A percentile compares a stretch with the other conserved stretches of the same genome.
Evolutionary conservation across 257 asterid genomes (phyloP).

Genomic region (Linderniella brevidens): DNA sequence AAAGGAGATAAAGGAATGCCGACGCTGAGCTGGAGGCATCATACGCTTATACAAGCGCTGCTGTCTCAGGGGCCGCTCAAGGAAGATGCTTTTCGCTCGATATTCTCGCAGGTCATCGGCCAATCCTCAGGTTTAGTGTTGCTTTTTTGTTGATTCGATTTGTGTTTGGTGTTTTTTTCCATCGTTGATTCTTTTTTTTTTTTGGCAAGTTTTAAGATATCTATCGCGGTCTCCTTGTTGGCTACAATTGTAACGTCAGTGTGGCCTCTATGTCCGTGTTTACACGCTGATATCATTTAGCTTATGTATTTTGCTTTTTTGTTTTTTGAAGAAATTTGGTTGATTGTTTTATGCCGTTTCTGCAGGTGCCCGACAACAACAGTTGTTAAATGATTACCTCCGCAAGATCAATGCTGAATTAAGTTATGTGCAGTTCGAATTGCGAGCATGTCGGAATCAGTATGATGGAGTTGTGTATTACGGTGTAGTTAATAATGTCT

Average conservation of each 20-base stretch:
- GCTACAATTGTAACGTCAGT: no score
- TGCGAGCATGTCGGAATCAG: conserved; percentile 67
- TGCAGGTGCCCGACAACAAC: conserved; percentile 29
- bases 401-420: conserved; percentile 56
- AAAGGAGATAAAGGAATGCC: conserved; percentile 17
- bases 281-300: no score
- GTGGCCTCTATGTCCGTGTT: no score
- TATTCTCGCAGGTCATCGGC: conserved; percentile 31
- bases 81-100: conserved; percentile 35
- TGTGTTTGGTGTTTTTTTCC: background rate
- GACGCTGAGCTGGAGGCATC: conserved; percentile 51
- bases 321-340: no score
- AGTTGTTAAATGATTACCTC: conserved; percentile 36
- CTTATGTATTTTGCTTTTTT: no score
- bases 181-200: background rate
- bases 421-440: conserved; percentile 52
- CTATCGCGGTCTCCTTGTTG: background rate
- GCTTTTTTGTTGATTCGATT: background rate
- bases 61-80: conserved; percentile 64
- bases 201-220: background rate
- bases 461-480: conserved; percentile 56
- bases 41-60: conserved; percentile 60
- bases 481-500: conserved; percentile 72
- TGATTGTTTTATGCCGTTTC: no score
- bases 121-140: conserved; percentile 33